Evolutionary conservation across 352 stramenopile species (phyloP), one percentile per base, ranked within the genome.

Genomic region (Phytophthora rubi): DNA sequence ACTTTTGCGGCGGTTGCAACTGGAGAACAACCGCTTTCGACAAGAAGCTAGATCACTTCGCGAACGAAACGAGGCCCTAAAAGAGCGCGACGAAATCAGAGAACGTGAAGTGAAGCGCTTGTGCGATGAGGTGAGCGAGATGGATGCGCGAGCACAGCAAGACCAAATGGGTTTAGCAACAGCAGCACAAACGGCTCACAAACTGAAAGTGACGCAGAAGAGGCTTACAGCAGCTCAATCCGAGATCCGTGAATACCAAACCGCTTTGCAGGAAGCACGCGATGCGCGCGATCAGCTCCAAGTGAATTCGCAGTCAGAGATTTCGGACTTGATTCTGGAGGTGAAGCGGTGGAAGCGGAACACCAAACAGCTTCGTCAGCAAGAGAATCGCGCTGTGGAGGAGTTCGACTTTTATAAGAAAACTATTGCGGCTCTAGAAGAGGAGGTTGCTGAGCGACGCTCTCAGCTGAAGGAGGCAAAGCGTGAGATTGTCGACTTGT

Each of bases 1-100:
- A 67, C 72, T 93, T 6, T 56, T 93, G n/a, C 78, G 83, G 15
- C 81, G 85, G 0, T 71, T 93, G 3, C 83, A 93, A 57, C 60
- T 90, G 6, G 85, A 93, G 47, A 93, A 93, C 68, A 90, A 88
- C 53, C 81, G 83, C 49, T 89, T 93, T 39, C 82, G 83, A 10
- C 76, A 82, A 37, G 85, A 93, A 39, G 68, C 69, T 3, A 72
- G 80, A 7, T 68, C 75, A 2, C 63, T 88, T 18, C 68, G 80
- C 15, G 83, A 87, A 26, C 73, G 82, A 42, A 83, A 86, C 30
- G 73, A 82, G 9, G 64, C 69, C 15, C 61, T 92, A 0, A 73
- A 83, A 48, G 79, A 88, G 58, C 75, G 78, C 13, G 71, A 75
- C 30, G 51, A 80, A 18, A 39, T 82, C 2, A 76, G 85, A 54